Percentiles rank a stretch among this genome's conserved stretches.
These are phyloP conservation scores for Pythium diclinum DNA, from an alignment of 352 stramenopile species.

Conservation along the genomic window DNA sequence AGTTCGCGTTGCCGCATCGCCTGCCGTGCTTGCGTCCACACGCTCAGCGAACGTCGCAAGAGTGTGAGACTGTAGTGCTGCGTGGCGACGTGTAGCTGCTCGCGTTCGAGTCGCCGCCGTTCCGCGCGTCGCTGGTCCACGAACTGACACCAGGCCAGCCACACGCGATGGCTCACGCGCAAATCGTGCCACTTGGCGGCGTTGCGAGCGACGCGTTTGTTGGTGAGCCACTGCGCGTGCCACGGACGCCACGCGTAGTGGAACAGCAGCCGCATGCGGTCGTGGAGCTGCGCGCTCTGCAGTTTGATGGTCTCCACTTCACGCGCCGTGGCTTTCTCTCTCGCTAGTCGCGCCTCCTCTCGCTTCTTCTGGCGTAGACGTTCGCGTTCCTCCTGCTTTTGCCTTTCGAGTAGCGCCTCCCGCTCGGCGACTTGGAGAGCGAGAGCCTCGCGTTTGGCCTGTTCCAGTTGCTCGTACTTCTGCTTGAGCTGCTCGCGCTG, in stretches of 20 bases:
- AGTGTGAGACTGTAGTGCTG: slow-evolving; percentile 25
- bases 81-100: slow-evolving; percentile 16
- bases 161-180: slow-evolving; percentile 36
- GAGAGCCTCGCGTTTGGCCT: slow-evolving; percentile 41
- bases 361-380: slow-evolving; percentile 40
- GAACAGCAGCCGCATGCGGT: slow-evolving; percentile 39
- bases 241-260: slow-evolving; percentile 53
- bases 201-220: slow-evolving; percentile 33
- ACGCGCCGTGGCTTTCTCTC: slow-evolving; percentile 34
- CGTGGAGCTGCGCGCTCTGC: slow-evolving; percentile 30
- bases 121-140: slow-evolving; percentile 24
- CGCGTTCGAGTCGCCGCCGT: slow-evolving; percentile 27
- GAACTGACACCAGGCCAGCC: slow-evolving; percentile 41
- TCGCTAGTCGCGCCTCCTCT: slow-evolving; percentile 28
- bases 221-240: slow-evolving; percentile 28
- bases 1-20: slow-evolving; percentile 24
- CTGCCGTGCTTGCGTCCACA: slow-evolving; percentile 13
- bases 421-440: slow-evolving; percentile 40
- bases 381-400: slow-evolving; percentile 39
- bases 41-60: slow-evolving; percentile 17
- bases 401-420: slow-evolving; percentile 35
- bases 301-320: slow-evolving; percentile 33
- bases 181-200: slow-evolving; percentile 44
- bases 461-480: slow-evolving; percentile 51
- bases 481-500: slow-evolving; percentile 48